A percentile compares a stretch with the other conserved stretches of the same genome.
Conservation (phyloP, 1,284 basidiomycete genomes). For the Ceratobasidium sp. region DNA sequence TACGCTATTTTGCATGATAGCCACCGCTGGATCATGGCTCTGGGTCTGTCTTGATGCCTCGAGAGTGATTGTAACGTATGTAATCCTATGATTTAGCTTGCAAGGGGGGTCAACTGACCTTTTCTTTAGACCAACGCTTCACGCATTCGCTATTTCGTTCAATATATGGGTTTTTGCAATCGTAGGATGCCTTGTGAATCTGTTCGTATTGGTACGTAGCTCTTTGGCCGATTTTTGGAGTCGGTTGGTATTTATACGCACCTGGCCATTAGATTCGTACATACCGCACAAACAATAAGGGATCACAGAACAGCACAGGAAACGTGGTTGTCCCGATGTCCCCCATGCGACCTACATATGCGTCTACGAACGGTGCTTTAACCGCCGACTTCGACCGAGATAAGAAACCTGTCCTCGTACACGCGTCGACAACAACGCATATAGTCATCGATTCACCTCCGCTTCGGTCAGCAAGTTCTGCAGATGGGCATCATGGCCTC, state of each 20-base stretch:
- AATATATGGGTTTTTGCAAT: conserved; percentile 34
- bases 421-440: neutral
- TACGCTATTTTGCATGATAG: conserved; percentile 30
- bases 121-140: conserved; percentile 17
- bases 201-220: conserved; percentile 29
- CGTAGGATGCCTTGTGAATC: conserved; percentile 35
- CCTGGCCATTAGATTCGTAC: neutral
- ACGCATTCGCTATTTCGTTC: conserved; percentile 29
- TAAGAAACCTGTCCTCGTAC: neutral
- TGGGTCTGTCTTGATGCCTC: conserved; percentile 27
- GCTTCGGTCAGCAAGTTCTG: no score
- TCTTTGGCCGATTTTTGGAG: neutral
- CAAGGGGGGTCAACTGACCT: neutral
- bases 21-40: conserved; percentile 26
- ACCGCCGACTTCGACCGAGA: neutral
- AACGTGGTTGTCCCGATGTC: neutral
- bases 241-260: neutral
- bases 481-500: no score
- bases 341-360: neutral
- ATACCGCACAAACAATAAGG: neutral
- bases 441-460: no score
- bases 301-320: neutral
- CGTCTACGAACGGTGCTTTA: neutral
- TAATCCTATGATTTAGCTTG: neutral
- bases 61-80: conserved; percentile 32